Base-by-base conservation (phyloP, 495 filamentous ascomycete genomes). In the Podospora pseudoanserina region DNA sequence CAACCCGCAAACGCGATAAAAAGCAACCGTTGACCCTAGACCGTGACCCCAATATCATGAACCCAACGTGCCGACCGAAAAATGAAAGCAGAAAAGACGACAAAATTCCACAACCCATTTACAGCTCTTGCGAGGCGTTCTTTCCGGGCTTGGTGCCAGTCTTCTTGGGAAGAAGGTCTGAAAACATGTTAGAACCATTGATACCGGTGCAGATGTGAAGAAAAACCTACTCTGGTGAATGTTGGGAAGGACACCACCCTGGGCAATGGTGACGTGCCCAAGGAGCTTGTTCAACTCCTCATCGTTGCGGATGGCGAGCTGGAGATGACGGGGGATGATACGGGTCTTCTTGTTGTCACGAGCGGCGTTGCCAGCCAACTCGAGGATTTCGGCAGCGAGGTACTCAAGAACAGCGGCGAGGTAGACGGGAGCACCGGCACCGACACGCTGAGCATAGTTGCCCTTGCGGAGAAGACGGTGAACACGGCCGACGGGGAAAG, bases 311-410 rank as follows among this genome's bases (percentile, higher is more conserved):
- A 99, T 99, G 81, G 95, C 95, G 76, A 99, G 94, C 86, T 99
- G 95, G 61, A 99, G 90, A 83, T 99, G 95, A 80, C 95, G 94
- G 71, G 95, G 95, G 73, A 98, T 99, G 86, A 99, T 99, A 91
- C 95, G 93, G 70, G 94, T 99, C 90, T 97, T 98, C 92, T 99
- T 99, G 91, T 98, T 98, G 84, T 99, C 95, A 79, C 95, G 94
- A 67, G 95, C 95, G 72, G 95, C 95, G 80, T 99, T 99, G 76
- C 95, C 95, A 79, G 95, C 95, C 83, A 99, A 86, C 84, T 99
- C 95, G 79, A 99, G 93, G 69, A 99, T 97, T 83, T 99, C 95
- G 69, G 95, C 95, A 70, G 95, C 94, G 67, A 99, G 91, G 77
- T 99, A 99, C 86, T 99, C 95, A 54, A 99, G 93, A 53, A 99